Conservation (phyloP, 2,329 filamentous ascomycete species). For the Neonectria neomacrospora region DNA sequence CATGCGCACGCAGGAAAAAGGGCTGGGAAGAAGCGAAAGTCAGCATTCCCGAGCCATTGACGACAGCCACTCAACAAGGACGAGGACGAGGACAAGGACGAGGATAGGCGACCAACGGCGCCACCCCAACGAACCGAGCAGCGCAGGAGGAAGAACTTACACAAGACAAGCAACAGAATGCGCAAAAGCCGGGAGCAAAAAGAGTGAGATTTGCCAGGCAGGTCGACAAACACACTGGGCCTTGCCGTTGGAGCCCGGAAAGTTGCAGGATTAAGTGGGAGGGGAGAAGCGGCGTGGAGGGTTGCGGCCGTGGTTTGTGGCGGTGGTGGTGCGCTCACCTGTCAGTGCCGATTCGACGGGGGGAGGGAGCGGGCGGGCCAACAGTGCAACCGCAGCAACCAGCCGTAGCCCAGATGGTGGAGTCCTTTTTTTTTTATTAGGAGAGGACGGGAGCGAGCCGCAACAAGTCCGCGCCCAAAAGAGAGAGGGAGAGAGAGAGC, state of each 20-base stretch:
- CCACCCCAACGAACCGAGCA: slow-evolving; percentile 12
- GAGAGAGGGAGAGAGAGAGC: not conserved
- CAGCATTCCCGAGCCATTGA: slow-evolving; percentile 30
- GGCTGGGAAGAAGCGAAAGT: slow-evolving; percentile 32
- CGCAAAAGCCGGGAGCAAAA: slow-evolving; percentile 9
- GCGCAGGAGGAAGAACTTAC: slow-evolving; percentile 18
- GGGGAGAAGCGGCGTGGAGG: slow-evolving; percentile 20
- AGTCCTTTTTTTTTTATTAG: not conserved
- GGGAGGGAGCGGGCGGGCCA: slow-evolving; percentile 32
- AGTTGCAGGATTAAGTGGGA: slow-evolving; percentile 17
- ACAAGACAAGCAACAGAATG: slow-evolving; percentile 21
- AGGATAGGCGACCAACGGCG: slow-evolving; percentile 34
- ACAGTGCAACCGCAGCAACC: slow-evolving; percentile 45
- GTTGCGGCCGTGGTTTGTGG: slow-evolving; percentile 11
- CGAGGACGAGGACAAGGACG: slow-evolving; percentile 23
- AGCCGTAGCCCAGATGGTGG: slow-evolving; percentile 24
- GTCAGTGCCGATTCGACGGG: slow-evolving; percentile 22
- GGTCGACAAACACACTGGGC: slow-evolving; percentile 25
- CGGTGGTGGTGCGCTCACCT: slow-evolving; percentile 24
- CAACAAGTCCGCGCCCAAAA: slow-evolving; percentile 5
- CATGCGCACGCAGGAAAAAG: slow-evolving; percentile 34
- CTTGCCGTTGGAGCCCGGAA: slow-evolving; percentile 24
- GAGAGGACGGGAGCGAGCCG: slow-evolving; percentile 19
- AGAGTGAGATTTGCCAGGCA: slow-evolving; percentile 20
- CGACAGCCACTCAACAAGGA: slow-evolving; percentile 22